Evolutionary conservation across 139 green algal species (phyloP).

Genomic region (Zygnema circumcarinatum): DNA sequence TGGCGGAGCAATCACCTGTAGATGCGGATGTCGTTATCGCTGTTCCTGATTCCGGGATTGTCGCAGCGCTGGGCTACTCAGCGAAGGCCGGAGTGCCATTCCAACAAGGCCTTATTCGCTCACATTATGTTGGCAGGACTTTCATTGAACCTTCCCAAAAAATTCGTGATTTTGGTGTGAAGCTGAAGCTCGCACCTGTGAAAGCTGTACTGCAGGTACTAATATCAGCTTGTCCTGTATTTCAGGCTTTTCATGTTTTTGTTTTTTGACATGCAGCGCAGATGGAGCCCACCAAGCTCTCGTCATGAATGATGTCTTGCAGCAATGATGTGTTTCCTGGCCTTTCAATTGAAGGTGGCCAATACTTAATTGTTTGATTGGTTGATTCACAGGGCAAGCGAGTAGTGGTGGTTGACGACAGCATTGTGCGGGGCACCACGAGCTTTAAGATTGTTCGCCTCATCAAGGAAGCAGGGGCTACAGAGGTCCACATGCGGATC

Average conservation of each 20-base stretch:
- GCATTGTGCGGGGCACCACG: constrained; percentile 96
- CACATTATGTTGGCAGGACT: constrained; percentile 95
- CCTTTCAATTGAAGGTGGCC: too few relatives aligned
- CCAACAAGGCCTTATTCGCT: constrained; percentile 93
- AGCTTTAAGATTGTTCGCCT: constrained; percentile 96
- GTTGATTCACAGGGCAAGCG: constrained; percentile 71
- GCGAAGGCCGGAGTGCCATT: constrained; percentile 81
- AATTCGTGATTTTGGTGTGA: constrained; percentile 89
- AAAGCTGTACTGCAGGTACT: constrained; percentile 43
- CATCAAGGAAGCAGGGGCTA: constrained; percentile 86
- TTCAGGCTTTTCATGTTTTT: too few relatives aligned
- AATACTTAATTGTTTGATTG: not conserved
- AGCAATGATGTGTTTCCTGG: too few relatives aligned
- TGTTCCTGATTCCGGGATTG: constrained; percentile 56
- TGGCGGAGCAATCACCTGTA: constrained; percentile 36
- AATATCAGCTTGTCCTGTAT: too few relatives aligned
- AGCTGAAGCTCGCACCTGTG: constrained; percentile 61
- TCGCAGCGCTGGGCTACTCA: constrained; percentile 58
- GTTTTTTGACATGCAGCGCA: too few relatives aligned
- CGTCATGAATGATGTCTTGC: too few relatives aligned
- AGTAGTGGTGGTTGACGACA: constrained; percentile 98
- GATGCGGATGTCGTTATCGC: constrained; percentile 63
- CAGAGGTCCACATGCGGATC: constrained; percentile 95
- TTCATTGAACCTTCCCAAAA: constrained; percentile 99
- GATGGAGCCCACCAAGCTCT: too few relatives aligned